Evolutionary conservation across 1,284 basidiomycete genomes (phyloP).

Genomic region (Phellinidium pouzarii): DNA sequence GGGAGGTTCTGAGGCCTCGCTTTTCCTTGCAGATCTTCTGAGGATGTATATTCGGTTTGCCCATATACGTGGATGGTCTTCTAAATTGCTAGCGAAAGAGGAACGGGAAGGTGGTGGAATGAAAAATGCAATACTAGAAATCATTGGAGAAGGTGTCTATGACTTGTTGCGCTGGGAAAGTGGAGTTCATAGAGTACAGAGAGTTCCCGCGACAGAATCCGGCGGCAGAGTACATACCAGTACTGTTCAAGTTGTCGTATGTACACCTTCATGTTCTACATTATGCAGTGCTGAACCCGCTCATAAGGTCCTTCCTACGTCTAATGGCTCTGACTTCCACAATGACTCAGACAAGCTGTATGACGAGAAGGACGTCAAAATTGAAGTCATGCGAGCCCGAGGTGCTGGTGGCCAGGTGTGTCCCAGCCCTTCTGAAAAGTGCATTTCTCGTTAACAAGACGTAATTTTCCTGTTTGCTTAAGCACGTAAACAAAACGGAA

Average conservation of each 20-base stretch:
- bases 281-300: not conserved
- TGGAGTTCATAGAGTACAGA: slow-evolving; percentile 93
- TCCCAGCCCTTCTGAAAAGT: not conserved
- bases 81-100: slow-evolving; percentile 47
- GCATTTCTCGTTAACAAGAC: not conserved
- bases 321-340: slow-evolving; percentile 41
- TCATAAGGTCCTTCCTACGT: slow-evolving; percentile 71
- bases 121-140: slow-evolving; percentile 80
- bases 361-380: slow-evolving; percentile 79
- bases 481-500: slow-evolving; percentile 99
- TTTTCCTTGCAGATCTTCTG: slow-evolving; percentile 78
- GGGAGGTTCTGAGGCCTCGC: slow-evolving; percentile 82
- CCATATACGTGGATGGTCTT: slow-evolving; percentile 44
- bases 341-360: slow-evolving; percentile 50
- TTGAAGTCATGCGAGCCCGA: slow-evolving; percentile 91
- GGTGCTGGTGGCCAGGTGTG: slow-evolving; percentile 94
- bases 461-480: slow-evolving; percentile 13
- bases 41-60: slow-evolving; percentile 82
- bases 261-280: slow-evolving; percentile 25
- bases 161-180: slow-evolving; percentile 84
- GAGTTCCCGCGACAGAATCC: slow-evolving; percentile 87
- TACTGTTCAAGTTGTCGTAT: slow-evolving; percentile 82
- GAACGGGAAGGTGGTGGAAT: slow-evolving; percentile 58
- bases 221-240: slow-evolving; percentile 89
- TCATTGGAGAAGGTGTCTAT: slow-evolving; percentile 75